phyloP scores from a whole-genome alignment of 2,329 filamentous ascomycete genomes.

The Fusarium sp. region DNA sequence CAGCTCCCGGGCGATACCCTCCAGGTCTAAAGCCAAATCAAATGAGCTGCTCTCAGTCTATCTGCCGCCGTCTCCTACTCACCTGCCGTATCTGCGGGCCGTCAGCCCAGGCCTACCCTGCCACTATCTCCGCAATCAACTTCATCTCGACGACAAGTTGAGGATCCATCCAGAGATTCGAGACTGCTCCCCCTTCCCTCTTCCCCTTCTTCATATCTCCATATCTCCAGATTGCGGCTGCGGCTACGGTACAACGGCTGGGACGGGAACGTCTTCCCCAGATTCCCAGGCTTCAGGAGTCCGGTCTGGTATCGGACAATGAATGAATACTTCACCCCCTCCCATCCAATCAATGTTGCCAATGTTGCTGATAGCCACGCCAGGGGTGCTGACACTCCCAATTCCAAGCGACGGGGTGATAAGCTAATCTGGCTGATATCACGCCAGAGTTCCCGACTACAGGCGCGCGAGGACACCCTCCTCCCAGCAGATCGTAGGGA shows the following conservation, averaged over 20 bases:
- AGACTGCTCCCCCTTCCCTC: conserved; percentile 4
- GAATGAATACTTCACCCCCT: not conserved
- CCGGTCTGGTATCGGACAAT: conserved; percentile 4
- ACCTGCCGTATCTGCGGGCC: conserved; percentile 22
- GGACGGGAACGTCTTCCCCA: conserved; percentile 39
- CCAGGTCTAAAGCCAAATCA: conserved; percentile 19
- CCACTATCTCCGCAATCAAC: conserved; percentile 34
- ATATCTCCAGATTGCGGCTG: conserved; percentile 13
- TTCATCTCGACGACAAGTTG: conserved; percentile 34
- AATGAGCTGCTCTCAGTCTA: conserved; percentile 4
- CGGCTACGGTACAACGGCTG: conserved; percentile 30
- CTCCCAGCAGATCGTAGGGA: conserved; percentile 30
- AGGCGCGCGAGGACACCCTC: conserved; percentile 2
- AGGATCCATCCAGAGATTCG: conserved; percentile 26
- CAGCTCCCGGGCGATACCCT: conserved; percentile 37
- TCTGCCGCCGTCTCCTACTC: conserved; percentile 9
- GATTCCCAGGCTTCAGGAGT: conserved; percentile 29
- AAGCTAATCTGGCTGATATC: conserved; percentile 36
- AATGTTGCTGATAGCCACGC: conserved; percentile 16
- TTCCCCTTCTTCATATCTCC: not conserved
- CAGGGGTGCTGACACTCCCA: conserved; percentile 32
- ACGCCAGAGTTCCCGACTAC: conserved; percentile 19
- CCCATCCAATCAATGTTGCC: not conserved
- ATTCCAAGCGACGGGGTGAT: conserved; percentile 35
- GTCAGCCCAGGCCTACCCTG: conserved; percentile 21